Conservation (phyloP, 345 rosid genomes). For the Erucastrum elatum region DNA sequence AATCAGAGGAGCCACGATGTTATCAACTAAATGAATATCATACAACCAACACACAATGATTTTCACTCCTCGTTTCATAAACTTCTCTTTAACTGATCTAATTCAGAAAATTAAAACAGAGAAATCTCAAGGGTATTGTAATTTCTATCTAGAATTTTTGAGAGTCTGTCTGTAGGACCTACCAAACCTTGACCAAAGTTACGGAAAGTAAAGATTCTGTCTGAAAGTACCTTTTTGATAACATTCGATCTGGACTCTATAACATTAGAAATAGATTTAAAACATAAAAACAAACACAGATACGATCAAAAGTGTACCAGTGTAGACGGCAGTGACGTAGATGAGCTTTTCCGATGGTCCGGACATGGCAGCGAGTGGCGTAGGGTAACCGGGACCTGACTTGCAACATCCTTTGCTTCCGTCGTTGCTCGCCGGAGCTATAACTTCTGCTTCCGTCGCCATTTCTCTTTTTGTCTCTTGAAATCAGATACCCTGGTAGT, state of each 20-base stretch:
- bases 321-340: constrained; percentile 80
- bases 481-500: not conserved
- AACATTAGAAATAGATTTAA: not conserved
- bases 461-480: not conserved
- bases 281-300: not conserved
- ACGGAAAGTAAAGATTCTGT: not conserved
- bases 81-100: not conserved
- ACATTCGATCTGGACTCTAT: not conserved
- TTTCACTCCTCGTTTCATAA: not conserved
- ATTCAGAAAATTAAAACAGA: not conserved
- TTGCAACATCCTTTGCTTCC: constrained; percentile 52
- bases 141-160: not conserved
- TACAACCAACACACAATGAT: not conserved
- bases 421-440: constrained; percentile 9
- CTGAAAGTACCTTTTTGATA: not conserved
- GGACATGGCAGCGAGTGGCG: constrained; percentile 82
- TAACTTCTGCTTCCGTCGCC: constrained; percentile 17
- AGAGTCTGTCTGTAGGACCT: constrained; percentile 6
- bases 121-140: not conserved
- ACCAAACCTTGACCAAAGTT: not conserved
- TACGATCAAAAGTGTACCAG: constrained; percentile 45
- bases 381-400: constrained; percentile 77
- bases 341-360: constrained; percentile 76
- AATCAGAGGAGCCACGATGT: not conserved
- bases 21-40: too few relatives aligned